phyloP scores from a whole-genome alignment of 805 yeast genomes.

The Candida pini region DNA sequence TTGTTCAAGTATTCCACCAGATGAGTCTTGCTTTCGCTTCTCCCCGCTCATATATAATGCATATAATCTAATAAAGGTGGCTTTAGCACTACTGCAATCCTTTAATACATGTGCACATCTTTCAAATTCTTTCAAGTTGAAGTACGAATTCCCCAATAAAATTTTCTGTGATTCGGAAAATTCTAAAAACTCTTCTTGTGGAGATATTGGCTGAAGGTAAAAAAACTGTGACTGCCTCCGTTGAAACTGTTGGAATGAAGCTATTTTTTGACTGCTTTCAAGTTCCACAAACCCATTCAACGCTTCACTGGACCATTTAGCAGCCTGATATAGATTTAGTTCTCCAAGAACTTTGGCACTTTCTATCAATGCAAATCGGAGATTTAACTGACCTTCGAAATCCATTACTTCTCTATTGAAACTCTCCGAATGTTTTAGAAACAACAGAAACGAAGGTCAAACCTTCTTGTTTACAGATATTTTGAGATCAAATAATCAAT shows the following conservation, averaged over 20 bases:
- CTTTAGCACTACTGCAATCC: slow-evolving; percentile 44
- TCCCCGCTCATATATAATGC: slow-evolving; percentile 74
- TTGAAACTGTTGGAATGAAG: slow-evolving; percentile 17
- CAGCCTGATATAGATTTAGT: slow-evolving; percentile 59
- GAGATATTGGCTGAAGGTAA: slow-evolving; percentile 8
- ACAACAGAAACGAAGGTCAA: slow-evolving; percentile 47
- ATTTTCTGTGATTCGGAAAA: slow-evolving; percentile 40
- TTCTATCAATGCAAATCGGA: slow-evolving; percentile 27
- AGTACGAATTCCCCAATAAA: slow-evolving; percentile 63
- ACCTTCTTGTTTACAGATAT: too few species aligned
- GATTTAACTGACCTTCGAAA: slow-evolving; percentile 21
- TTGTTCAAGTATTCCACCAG: slow-evolving; percentile 58
- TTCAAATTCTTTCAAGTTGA: slow-evolving; percentile 80
- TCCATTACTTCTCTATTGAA: too few species aligned
- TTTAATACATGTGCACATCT: slow-evolving; percentile 60
- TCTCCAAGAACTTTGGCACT: slow-evolving; percentile 44
- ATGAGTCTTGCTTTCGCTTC: slow-evolving; percentile 61
- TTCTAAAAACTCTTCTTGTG: slow-evolving; percentile 20
- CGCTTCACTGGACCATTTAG: slow-evolving; percentile 87
- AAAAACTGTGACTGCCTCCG: slow-evolving; percentile 4
- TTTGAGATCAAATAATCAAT: too few species aligned
- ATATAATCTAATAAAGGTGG: slow-evolving; percentile 61
- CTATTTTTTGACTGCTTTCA: slow-evolving; percentile 15
- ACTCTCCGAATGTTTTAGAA: too few species aligned
- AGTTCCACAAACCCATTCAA: slow-evolving; percentile 46